A percentile compares a stretch with the other conserved stretches of the same genome.
Evolutionary conservation across 306 rosid genomes (phyloP).

Genomic region (Casuarina equisetifolia): DNA sequence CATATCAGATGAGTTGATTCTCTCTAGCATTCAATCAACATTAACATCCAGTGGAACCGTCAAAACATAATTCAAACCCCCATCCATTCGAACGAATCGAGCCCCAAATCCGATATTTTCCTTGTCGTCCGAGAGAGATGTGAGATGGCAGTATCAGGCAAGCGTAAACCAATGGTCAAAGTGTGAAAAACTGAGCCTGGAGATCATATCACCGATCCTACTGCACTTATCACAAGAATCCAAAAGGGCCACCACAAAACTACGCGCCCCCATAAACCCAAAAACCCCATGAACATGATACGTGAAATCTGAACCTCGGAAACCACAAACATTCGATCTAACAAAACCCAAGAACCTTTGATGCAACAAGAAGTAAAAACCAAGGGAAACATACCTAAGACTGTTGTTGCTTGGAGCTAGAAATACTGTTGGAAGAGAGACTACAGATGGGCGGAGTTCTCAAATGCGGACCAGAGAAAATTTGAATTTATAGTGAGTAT

Average conservation of each 20-base stretch:
- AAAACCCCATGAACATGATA: neutral
- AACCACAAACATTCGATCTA: neutral
- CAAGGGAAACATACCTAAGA: neutral
- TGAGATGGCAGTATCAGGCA: too few species aligned
- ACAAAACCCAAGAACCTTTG: neutral
- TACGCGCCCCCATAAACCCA: neutral
- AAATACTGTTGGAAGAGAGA: neutral
- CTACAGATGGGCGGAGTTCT: neutral
- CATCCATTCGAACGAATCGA: too few species aligned
- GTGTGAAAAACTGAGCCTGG: neutral
- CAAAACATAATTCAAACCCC: too few species aligned
- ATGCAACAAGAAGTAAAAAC: neutral
- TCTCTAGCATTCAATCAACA: too few species aligned
- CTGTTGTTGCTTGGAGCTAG: neutral
- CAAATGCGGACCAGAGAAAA: neutral
- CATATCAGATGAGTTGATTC: neutral
- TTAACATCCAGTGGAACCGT: neutral
- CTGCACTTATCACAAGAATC: neutral
- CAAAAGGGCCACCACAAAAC: neutral
- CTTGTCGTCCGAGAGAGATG: too few species aligned
- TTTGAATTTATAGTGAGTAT: constrained; percentile 11
- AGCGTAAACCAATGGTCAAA: too few species aligned
- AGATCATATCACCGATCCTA: neutral
- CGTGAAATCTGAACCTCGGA: neutral
- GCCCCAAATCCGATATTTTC: too few species aligned